Evolutionary conservation across 2,329 filamentous ascomycete species (phyloP), one percentile per base, ranked within the genome.

Genomic region (Hirsutella rhossiliensis): DNA sequence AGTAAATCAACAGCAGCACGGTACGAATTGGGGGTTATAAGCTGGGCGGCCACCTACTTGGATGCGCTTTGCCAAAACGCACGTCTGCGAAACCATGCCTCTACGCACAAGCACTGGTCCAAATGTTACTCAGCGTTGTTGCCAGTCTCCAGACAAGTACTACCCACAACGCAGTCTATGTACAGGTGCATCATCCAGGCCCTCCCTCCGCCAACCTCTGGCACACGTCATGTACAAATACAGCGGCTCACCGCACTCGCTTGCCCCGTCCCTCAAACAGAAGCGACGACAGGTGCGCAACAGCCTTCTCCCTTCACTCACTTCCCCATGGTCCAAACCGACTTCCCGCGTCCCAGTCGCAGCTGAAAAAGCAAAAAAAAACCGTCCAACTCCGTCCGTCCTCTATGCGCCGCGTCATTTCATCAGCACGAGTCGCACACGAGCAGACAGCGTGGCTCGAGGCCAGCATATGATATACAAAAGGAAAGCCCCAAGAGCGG

Each of bases 371-470:
- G 4, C n/a, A 37, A 17, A 15, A 37, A 40, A 27, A 42, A 40
- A 39, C 43, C 44, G 29, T 43, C 38, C 32, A 43, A 50, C 48
- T 47, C 48, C 48, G 39, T 42, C 41, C 44, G 41, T 47, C 48
- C 44, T 50, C 47, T 50, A 48, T 48, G 20, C 38, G 38, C 48
- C 44, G 41, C 47, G 31, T 47, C 36, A 39, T 19, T 34, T 42
- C 34, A 7, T 45, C 34, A 42, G 39, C 34, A 5, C n/a, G 3
- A 37, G 34, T 17, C n/a, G 1, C 34, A 37, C 11, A 11, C 7
- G 4, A 17, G 11, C 34, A 15, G 34, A 11, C 3, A 6, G 3
- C 34, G 6, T 18, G n/a, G 9, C 17, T 17, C 34, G 34, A 15
- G 34, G n/a, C 17, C n/a, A 37, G 34, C 34, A 5, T 5, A 17